Evolutionary conservation across 768 basidiomycete genomes (phyloP).

Genomic region (Serendipita vermifera): DNA sequence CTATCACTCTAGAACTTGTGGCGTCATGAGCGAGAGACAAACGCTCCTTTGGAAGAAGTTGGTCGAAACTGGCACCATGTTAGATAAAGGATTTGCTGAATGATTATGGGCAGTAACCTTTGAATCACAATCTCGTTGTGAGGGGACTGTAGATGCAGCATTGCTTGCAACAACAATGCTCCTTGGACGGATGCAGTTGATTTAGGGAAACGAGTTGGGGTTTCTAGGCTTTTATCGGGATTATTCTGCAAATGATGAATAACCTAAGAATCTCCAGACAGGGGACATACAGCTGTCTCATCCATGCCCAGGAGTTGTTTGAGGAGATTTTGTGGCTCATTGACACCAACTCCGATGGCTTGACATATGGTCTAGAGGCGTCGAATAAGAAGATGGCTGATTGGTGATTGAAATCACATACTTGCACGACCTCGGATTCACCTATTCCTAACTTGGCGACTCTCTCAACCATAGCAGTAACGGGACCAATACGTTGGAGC

Average conservation of each 20-base stretch:
- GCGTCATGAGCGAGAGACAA: slow-evolving; percentile 48
- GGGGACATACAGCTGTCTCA: slow-evolving; percentile 47
- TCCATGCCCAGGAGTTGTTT: slow-evolving; percentile 27
- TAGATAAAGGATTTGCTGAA: slow-evolving; percentile 9
- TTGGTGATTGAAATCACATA: slow-evolving; percentile 24
- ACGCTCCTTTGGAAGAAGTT: slow-evolving; percentile 45
- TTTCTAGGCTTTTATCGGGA: too few relatives aligned
- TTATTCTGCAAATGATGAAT: slow-evolving; percentile 13
- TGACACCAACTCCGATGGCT: slow-evolving; percentile 42
- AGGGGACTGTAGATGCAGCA: slow-evolving; percentile 55
- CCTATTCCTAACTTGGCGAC: slow-evolving; percentile 35
- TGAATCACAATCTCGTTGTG: slow-evolving; percentile 55
- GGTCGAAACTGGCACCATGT: slow-evolving; percentile 35
- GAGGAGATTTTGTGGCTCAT: slow-evolving; percentile 38
- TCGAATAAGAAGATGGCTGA: background rate
- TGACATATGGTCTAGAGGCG: slow-evolving; percentile 40
- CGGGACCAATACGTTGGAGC: slow-evolving; percentile 59
- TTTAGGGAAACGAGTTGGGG: too few relatives aligned
- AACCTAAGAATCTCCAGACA: slow-evolving; percentile 40
- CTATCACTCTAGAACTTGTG: slow-evolving; percentile 66
- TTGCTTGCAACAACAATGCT: slow-evolving; percentile 68
- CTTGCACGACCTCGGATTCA: slow-evolving; percentile 43
- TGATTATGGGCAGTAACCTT: slow-evolving; percentile 34
- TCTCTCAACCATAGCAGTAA: slow-evolving; percentile 65
- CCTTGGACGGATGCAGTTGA: slow-evolving; percentile 42